Conservation (phyloP, 2,329 filamentous ascomycete genomes). For the Hortaea werneckii region DNA sequence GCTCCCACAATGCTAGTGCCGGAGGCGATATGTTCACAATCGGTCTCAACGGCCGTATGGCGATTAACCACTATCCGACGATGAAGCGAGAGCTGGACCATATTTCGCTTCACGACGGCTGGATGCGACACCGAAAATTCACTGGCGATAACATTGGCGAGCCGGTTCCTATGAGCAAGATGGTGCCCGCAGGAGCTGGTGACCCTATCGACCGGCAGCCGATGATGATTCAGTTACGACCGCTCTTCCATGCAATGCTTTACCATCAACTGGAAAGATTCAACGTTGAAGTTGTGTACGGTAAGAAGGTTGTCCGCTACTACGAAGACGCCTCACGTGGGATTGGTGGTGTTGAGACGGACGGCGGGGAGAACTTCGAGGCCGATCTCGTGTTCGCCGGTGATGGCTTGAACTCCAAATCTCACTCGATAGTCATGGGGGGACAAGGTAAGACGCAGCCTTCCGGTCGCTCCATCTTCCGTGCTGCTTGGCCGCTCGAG, state of each 20-base stretch:
- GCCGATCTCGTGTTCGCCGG: conserved; percentile 9
- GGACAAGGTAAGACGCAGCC: conserved; percentile 7
- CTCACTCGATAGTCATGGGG: conserved; percentile 2
- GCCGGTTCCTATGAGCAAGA: conserved; percentile 1
- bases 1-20: neutral
- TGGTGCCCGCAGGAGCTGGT: neutral
- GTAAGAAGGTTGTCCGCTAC: conserved; percentile 4
- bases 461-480: conserved; percentile 13
- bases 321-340: conserved; percentile 4
- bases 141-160: conserved; percentile 12
- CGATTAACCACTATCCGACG: conserved; percentile 10
- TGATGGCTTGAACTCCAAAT: conserved; percentile 6
- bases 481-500: conserved; percentile 11
- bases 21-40: conserved; percentile 8
- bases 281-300: conserved; percentile 9
- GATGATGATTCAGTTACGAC: conserved; percentile 10
- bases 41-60: conserved; percentile 1
- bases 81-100: conserved; percentile 13
- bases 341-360: conserved; percentile 3
- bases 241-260: conserved; percentile 12
- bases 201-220: conserved; percentile 7
- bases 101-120: conserved; percentile 11
- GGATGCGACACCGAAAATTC: conserved; percentile 11
- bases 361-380: conserved; percentile 1
- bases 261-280: conserved; percentile 13